These are phyloP conservation scores for Aspergillus pseudoglaucus DNA, from an alignment of 2,329 filamentous ascomycete species.

Conservation along the genomic window DNA sequence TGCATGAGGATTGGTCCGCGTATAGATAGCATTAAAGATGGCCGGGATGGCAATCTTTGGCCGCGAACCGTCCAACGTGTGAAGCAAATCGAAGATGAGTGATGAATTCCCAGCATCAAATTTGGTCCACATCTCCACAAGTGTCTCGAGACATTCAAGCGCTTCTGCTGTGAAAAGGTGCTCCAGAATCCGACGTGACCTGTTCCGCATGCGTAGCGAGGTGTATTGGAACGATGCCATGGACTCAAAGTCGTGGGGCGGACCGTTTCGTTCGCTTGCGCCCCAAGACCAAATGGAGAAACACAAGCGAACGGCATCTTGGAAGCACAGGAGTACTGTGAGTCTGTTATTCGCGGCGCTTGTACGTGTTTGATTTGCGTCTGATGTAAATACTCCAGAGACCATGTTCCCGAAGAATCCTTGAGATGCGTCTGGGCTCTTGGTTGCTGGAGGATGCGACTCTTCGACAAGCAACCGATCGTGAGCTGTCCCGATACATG, in stretches of 20 bases:
- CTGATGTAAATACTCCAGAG: slow-evolving; percentile 78
- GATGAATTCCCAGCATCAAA: slow-evolving; percentile 47
- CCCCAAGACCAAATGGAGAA: slow-evolving; percentile 95
- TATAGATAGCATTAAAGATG: slow-evolving; percentile 94
- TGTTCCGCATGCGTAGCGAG: slow-evolving; percentile 82
- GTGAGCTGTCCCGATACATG: slow-evolving; percentile 80
- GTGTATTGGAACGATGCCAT: slow-evolving; percentile 84
- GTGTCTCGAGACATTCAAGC: slow-evolving; percentile 85
- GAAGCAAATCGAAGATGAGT: slow-evolving; percentile 76
- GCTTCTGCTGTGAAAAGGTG: slow-evolving; percentile 89
- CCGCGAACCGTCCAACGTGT: slow-evolving; percentile 82
- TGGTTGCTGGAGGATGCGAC: slow-evolving; percentile 58
- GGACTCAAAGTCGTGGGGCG: slow-evolving; percentile 58
- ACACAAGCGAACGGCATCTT: slow-evolving; percentile 88
- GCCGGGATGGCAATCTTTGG: slow-evolving; percentile 89
- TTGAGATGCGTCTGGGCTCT: slow-evolving; percentile 75
- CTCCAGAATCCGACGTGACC: slow-evolving; percentile 79
- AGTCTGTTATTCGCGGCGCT: slow-evolving; percentile 87
- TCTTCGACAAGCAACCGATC: slow-evolving; percentile 74
- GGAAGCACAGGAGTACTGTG: slow-evolving; percentile 91
- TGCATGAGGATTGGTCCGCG: slow-evolving; percentile 76
- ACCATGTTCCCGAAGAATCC: slow-evolving; percentile 94
- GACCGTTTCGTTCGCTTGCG: slow-evolving; percentile 43
- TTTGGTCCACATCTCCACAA: slow-evolving; percentile 74
- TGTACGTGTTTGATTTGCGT: slow-evolving; percentile 68